Conservation (phyloP, 1,139 yeast species). For the Groenewaldozyma sp. region DNA sequence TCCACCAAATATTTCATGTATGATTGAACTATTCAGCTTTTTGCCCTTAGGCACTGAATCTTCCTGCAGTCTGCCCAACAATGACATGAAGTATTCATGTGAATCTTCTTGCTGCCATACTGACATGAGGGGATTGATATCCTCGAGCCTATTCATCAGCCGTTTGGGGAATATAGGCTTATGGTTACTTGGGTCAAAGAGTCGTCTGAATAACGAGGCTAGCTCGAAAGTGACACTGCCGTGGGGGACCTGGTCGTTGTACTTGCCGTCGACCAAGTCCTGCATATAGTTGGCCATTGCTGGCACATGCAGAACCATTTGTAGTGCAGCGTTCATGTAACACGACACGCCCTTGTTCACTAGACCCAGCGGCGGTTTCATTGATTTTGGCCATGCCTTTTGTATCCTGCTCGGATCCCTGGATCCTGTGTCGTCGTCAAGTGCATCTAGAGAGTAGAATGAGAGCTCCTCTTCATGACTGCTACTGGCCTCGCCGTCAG, state of each 20-base stretch:
- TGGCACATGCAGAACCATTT: constrained; percentile 81
- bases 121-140: constrained; percentile 91
- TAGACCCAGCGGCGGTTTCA: constrained; percentile 59
- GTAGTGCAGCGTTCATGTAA: constrained; percentile 92
- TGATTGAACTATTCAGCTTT: constrained; percentile 69
- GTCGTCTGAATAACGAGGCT: constrained; percentile 59
- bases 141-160: constrained; percentile 62
- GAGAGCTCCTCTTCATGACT: not conserved
- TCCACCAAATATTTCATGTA: constrained; percentile 94
- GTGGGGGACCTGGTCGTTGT: constrained; percentile 33
- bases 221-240: constrained; percentile 61
- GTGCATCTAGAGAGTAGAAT: constrained; percentile 26
- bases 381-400: constrained; percentile 43
- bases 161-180: constrained; percentile 49
- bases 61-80: constrained; percentile 80
- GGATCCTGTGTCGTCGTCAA: constrained; percentile 24
- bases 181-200: constrained; percentile 43
- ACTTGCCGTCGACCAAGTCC: constrained; percentile 45
- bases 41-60: constrained; percentile 84
- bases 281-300: constrained; percentile 77
- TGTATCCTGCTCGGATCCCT: constrained; percentile 37
- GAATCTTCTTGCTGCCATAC: constrained; percentile 98
- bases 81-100: constrained; percentile 91
- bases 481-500: not conserved
- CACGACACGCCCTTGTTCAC: constrained; percentile 93